Evolutionary conservation across 257 asterid species (phyloP).

Genomic region (Nicotiana obtusifolia): DNA sequence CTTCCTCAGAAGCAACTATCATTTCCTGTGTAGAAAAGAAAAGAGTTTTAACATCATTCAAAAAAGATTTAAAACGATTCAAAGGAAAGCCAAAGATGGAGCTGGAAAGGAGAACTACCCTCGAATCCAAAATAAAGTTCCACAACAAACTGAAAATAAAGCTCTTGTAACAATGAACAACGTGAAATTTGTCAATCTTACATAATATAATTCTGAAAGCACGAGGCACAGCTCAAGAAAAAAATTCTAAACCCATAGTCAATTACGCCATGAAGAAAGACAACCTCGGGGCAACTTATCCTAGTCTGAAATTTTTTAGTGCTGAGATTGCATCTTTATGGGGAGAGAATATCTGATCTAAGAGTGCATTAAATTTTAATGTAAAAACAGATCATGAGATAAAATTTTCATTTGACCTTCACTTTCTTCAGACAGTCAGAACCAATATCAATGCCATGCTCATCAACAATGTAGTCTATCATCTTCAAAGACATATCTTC

Average conservation of each 20-base stretch:
- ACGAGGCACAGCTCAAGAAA: background rate
- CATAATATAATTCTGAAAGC: background rate
- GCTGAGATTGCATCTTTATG: background rate
- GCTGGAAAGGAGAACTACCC: background rate
- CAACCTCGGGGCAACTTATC: background rate
- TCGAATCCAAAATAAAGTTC: background rate
- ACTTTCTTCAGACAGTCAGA: conserved; percentile 52
- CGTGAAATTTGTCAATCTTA: background rate
- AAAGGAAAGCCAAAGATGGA: background rate
- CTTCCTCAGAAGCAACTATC: conserved; percentile 62
- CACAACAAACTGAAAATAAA: background rate
- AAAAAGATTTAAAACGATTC: background rate
- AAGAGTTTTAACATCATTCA: background rate
- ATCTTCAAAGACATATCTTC: conserved; percentile 88
- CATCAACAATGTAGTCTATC: conserved; percentile 77
- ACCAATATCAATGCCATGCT: conserved; percentile 67
- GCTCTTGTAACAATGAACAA: background rate
- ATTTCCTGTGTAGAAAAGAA: conserved; percentile 50
- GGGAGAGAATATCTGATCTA: conserved; percentile 9
- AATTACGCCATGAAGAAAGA: background rate
- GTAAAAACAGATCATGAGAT: background rate
- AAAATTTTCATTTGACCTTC: conserved; percentile 39
- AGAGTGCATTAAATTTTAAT: background rate
- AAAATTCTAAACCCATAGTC: background rate
- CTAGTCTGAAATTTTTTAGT: background rate